These are phyloP conservation scores for Venturia oleaginea DNA, from an alignment of 2,329 filamentous ascomycete genomes.

Conservation along the genomic window DNA sequence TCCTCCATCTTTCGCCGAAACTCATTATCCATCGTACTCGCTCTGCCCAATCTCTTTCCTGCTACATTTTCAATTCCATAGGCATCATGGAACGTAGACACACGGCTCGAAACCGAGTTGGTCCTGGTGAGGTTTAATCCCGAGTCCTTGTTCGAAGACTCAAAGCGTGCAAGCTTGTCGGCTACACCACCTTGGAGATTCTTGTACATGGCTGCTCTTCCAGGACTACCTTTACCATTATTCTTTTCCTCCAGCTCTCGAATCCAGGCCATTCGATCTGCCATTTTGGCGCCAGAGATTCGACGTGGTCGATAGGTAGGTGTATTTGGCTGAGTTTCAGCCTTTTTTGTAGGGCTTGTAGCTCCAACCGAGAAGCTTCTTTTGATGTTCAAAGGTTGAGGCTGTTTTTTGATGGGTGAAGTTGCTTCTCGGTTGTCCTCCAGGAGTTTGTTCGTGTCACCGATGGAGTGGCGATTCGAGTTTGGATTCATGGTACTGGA, in stretches of 20 bases:
- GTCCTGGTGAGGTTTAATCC: not conserved
- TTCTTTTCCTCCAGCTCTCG: slow-evolving; percentile 3
- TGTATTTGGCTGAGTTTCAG: not conserved
- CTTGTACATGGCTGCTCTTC: slow-evolving; percentile 7
- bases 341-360: slow-evolving; percentile 6
- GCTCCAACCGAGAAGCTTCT: slow-evolving; percentile 3
- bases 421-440: not conserved
- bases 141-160: slow-evolving; percentile 5
- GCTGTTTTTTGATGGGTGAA: not conserved
- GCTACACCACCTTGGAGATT: slow-evolving; percentile 14
- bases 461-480: slow-evolving; percentile 1
- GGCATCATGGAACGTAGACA: not conserved
- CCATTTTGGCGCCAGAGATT: not conserved
- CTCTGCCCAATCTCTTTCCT: not conserved
- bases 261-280: slow-evolving; percentile 12
- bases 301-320: slow-evolving; percentile 1
- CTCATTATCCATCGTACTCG: slow-evolving; percentile 5
- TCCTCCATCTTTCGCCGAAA: slow-evolving; percentile 12
- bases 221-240: not conserved
- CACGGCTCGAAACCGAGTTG: not conserved
- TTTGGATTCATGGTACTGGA: not conserved
- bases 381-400: not conserved
- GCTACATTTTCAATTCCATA: slow-evolving; percentile 9
- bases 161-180: slow-evolving; percentile 11
- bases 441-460: not conserved